These are phyloP conservation scores for Mortierella hygrophila DNA, from an alignment of 192 early-diverging fungal genomes.

Conservation along the genomic window DNA sequence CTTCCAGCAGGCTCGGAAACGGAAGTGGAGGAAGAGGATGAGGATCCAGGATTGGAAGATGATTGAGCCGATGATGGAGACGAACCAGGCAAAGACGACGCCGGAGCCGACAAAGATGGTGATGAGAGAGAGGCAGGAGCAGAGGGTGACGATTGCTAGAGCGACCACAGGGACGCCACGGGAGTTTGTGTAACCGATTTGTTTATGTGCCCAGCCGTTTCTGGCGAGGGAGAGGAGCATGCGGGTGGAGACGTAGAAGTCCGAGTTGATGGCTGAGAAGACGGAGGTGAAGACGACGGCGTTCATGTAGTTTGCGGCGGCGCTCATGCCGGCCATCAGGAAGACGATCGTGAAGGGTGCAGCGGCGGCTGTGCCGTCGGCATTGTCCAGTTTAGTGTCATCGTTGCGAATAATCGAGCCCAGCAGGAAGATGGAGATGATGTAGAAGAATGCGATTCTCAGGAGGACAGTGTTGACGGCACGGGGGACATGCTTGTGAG, in stretches of 20 bases:
- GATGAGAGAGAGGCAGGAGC: slow-evolving; percentile 72
- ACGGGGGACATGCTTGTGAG: slow-evolving; percentile 73
- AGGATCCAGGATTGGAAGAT: slow-evolving; percentile 86
- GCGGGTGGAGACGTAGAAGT: slow-evolving; percentile 84
- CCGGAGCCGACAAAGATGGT: slow-evolving; percentile 74
- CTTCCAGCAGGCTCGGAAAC: slow-evolving; percentile 83
- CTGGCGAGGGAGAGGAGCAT: slow-evolving; percentile 80
- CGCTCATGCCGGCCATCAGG: slow-evolving; percentile 65
- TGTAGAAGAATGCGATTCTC: slow-evolving; percentile 78
- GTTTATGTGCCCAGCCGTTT: slow-evolving; percentile 78
- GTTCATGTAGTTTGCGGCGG: slow-evolving; percentile 78
- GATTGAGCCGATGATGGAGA: slow-evolving; percentile 74
- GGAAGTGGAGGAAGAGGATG: slow-evolving; percentile 82
- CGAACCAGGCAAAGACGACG: slow-evolving; percentile 73
- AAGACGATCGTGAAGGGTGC: slow-evolving; percentile 79
- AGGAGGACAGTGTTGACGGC: slow-evolving; percentile 78
- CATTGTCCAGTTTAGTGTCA: slow-evolving; percentile 63
- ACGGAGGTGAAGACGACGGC: slow-evolving; percentile 75
- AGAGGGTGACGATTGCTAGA: slow-evolving; percentile 68
- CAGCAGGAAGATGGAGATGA: slow-evolving; percentile 72
- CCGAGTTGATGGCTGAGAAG: slow-evolving; percentile 84
- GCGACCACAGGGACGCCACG: slow-evolving; percentile 74
- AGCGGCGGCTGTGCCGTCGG: slow-evolving; percentile 62
- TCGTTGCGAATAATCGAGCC: slow-evolving; percentile 71
- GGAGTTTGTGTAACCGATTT: slow-evolving; percentile 70